phyloP scores from a whole-genome alignment of 345 rosid genomes.

The Salix dunnii region DNA sequence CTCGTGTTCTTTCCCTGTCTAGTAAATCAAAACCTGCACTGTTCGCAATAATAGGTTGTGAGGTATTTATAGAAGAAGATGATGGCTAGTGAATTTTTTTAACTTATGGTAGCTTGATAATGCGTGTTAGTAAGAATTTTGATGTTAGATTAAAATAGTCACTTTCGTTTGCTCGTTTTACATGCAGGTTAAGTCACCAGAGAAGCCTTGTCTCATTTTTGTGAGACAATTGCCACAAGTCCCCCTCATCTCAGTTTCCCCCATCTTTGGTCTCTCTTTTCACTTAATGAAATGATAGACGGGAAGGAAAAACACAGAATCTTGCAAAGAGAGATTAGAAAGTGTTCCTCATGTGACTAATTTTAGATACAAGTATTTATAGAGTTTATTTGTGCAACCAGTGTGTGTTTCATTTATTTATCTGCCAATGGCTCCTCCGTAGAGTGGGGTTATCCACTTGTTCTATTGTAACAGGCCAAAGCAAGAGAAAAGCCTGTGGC shows the following conservation, averaged over 20 bases:
- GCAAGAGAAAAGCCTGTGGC: neutral
- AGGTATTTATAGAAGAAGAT: too few relatives aligned
- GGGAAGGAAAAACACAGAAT: neutral
- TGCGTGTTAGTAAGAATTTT: too few relatives aligned
- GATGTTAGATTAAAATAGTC: too few relatives aligned
- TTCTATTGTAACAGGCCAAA: neutral
- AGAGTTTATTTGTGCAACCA: neutral
- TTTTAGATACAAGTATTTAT: neutral
- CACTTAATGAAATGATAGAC: neutral
- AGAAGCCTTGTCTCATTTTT: conserved; percentile 64
- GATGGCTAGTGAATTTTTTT: too few relatives aligned
- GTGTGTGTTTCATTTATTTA: neutral
- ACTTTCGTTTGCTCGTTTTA: conserved; percentile 20
- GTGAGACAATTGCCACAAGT: too few relatives aligned
- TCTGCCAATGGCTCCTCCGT: neutral
- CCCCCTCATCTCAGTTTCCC: neutral
- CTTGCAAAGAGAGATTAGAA: neutral
- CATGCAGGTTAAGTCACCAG: conserved; percentile 55
- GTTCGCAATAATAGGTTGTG: too few relatives aligned
- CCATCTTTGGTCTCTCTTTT: neutral
- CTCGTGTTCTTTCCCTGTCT: too few relatives aligned
- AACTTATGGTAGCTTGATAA: too few relatives aligned
- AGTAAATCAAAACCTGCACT: too few relatives aligned
- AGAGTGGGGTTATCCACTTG: neutral
- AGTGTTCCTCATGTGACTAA: neutral